phyloP scores from a whole-genome alignment of 2,329 filamentous ascomycete genomes.

The Nectriaceae sp. region DNA sequence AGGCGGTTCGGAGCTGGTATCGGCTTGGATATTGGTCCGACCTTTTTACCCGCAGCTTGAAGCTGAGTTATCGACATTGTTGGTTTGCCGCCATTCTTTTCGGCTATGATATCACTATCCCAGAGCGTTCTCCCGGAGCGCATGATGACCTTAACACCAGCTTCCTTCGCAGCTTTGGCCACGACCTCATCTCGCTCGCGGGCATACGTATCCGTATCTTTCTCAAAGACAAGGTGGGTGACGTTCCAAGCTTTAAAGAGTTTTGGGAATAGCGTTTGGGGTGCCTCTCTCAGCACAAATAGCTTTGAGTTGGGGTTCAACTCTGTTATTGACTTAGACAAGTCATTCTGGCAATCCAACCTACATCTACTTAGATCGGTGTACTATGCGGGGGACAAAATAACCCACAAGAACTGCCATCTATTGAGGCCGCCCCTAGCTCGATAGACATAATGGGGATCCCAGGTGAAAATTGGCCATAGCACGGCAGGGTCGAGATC shows the following conservation, averaged over 20 bases:
- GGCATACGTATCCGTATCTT: slow-evolving; percentile 75
- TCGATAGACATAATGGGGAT: slow-evolving; percentile 77
- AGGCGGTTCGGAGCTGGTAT: slow-evolving; percentile 59
- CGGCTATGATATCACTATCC: slow-evolving; percentile 71
- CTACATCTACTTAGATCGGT: slow-evolving; percentile 35
- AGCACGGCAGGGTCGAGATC: slow-evolving; percentile 68
- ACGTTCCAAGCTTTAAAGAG: slow-evolving; percentile 73
- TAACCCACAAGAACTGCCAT: slow-evolving; percentile 67
- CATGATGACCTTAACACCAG: slow-evolving; percentile 69
- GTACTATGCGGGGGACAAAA: neutral
- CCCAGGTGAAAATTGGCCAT: slow-evolving; percentile 80
- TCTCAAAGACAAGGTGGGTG: slow-evolving; percentile 77
- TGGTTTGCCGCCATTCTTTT: slow-evolving; percentile 65
- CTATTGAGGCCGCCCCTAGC: slow-evolving; percentile 71
- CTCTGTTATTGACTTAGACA: slow-evolving; percentile 66
- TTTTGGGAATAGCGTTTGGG: slow-evolving; percentile 71
- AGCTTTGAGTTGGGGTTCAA: slow-evolving; percentile 73
- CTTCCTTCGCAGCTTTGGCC: slow-evolving; percentile 57
- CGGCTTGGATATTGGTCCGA: slow-evolving; percentile 63
- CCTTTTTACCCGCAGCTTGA: slow-evolving; percentile 60
- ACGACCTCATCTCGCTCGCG: slow-evolving; percentile 64
- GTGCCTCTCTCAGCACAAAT: slow-evolving; percentile 71
- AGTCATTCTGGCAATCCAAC: slow-evolving; percentile 72
- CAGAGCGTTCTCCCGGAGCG: slow-evolving; percentile 69
- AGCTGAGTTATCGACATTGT: slow-evolving; percentile 75